Evolutionary conservation across 148 eudicot genomes (phyloP).

Genomic region (Vaccinium myrtillus): DNA sequence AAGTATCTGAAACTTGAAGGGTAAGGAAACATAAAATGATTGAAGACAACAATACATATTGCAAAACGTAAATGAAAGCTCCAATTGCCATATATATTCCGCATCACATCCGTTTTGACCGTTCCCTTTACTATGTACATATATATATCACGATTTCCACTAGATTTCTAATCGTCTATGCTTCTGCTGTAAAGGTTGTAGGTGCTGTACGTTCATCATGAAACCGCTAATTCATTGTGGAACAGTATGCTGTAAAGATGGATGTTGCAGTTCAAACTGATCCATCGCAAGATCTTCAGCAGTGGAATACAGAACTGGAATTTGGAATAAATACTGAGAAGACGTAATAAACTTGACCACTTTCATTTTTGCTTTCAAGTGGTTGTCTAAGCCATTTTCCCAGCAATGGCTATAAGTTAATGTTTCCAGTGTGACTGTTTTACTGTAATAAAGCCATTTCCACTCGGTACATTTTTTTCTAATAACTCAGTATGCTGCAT

Average conservation of each 20-base stretch:
- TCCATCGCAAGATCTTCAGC: neutral
- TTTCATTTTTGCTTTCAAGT: neutral
- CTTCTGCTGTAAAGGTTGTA: neutral
- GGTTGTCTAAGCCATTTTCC: neutral
- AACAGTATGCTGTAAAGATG: neutral
- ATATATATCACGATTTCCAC: neutral
- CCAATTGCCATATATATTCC: neutral
- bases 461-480: neutral
- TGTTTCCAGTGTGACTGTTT: neutral
- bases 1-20: neutral
- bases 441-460: neutral
- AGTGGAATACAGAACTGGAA: neutral
- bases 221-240: neutral
- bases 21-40: neutral
- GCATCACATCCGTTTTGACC: neutral
- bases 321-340: neutral
- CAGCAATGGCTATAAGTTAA: neutral
- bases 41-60: neutral
- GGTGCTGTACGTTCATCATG: slow-evolving; percentile 1
- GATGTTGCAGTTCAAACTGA: neutral
- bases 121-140: neutral
- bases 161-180: neutral
- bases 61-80: neutral
- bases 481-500: neutral
- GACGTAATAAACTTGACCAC: neutral